phyloP scores from a whole-genome alignment of 2,329 filamentous ascomycete species.

The Cytospora paraplurivora region DNA sequence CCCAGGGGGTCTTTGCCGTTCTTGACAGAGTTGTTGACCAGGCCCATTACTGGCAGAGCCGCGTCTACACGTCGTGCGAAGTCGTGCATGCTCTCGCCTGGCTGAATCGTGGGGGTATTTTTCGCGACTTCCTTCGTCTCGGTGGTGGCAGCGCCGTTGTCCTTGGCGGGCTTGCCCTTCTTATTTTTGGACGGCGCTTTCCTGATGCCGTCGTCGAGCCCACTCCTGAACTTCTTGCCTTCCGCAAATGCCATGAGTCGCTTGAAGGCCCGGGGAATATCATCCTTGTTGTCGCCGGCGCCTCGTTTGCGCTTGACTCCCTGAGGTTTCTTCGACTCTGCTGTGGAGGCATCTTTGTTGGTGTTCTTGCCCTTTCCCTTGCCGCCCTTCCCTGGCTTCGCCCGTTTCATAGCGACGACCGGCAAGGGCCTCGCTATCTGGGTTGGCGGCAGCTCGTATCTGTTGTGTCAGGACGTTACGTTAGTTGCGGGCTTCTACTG shows the following conservation, averaged over 20 bases:
- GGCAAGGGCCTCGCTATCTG: conserved; percentile 55
- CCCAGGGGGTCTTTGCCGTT: conserved; percentile 65
- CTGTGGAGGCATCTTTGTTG: conserved; percentile 34
- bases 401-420: conserved; percentile 39
- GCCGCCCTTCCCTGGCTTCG: conserved; percentile 10
- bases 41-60: conserved; percentile 72
- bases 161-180: conserved; percentile 35
- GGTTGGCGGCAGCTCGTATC: conserved; percentile 52
- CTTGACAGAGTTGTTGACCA: conserved; percentile 64
- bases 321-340: conserved; percentile 41
- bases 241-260: conserved; percentile 77
- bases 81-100: conserved; percentile 80
- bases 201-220: conserved; percentile 69
- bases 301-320: conserved; percentile 51
- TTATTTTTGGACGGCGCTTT: conserved; percentile 36
- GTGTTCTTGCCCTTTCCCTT: conserved; percentile 29
- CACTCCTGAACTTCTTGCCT: conserved; percentile 61
- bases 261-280: conserved; percentile 85
- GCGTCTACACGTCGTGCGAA: conserved; percentile 84
- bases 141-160: conserved; percentile 27
- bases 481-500: conserved; percentile 6
- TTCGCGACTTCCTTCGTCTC: conserved; percentile 31
- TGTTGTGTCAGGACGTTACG: conserved; percentile 36
- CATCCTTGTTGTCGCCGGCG: conserved; percentile 56
- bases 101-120: conserved; percentile 69